Conservation (phyloP, 2,329 filamentous ascomycete genomes). For the Albifimbria verrucaria region DNA sequence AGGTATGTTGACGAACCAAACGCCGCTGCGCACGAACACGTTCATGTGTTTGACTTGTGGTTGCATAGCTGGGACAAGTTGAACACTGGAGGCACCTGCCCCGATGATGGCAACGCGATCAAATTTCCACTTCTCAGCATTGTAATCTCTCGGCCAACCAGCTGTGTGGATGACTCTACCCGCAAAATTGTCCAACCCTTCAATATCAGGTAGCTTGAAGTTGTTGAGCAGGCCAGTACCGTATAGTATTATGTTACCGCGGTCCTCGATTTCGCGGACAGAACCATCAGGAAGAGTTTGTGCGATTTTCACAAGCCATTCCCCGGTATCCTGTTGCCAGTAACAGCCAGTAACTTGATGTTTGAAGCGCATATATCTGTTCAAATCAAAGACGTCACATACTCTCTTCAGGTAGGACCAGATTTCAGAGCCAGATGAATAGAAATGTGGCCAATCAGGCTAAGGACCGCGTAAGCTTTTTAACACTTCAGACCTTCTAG, state of each 20-base stretch:
- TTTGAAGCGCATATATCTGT: not conserved
- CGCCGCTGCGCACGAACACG: conserved; percentile 25
- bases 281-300: not conserved
- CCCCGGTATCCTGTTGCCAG: not conserved
- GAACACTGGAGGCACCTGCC: conserved; percentile 48
- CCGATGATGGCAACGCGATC: conserved; percentile 51
- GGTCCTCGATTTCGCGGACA: conserved; percentile 23
- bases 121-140: not conserved
- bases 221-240: conserved; percentile 48
- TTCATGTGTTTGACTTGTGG: conserved; percentile 21
- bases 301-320: not conserved
- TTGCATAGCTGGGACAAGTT: conserved; percentile 45
- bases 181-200: conserved; percentile 45
- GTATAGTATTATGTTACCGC: conserved; percentile 45
- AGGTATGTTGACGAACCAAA: conserved; percentile 19
- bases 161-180: conserved; percentile 52
- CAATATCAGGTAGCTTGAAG: conserved; percentile 49
- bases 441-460: not conserved
- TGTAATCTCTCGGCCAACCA: conserved; percentile 26
- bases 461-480: no score
- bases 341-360: not conserved
- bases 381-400: not conserved
- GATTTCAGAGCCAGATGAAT: not conserved
- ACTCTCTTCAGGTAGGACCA: not conserved
- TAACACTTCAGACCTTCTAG: no score